Evolutionary conservation across 2,329 filamentous ascomycete species (phyloP), one percentile per base, ranked within the genome.

Genomic region (Penicillium freii): DNA sequence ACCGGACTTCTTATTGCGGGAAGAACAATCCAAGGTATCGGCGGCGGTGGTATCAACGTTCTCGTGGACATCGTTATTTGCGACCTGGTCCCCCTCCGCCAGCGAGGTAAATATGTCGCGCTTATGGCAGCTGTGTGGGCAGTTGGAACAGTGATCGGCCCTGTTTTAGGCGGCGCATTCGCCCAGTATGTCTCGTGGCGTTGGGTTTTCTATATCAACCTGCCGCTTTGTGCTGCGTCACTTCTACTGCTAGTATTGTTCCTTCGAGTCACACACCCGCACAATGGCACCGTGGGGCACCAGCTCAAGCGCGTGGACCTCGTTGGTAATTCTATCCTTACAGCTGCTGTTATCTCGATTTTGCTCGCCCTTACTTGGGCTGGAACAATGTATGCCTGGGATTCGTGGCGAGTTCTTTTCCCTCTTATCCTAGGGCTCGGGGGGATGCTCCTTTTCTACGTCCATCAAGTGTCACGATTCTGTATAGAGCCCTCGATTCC

Each of bases 361-460:
- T 66, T 76, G 6, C 59, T 74, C 5, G 67, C 69, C 0, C 60
- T 76, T 2, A 65, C 63, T 7, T 73, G 65, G 61, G 73, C 65
- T 7, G 73, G 73, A 1, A 62, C 65, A 5, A 46, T 61, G 11
- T 67, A 73, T 43, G 15, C 63, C 6, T 76, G 73, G 73, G 46
- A 51, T 4, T 71, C 66, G 3, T 73, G 66, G 61, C 66, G 59
- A 2, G 66, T 66, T 1, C 54, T 71, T 15, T 60, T 73, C 0
- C 70, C 71, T 11, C 59, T 74, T 1, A 51, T 71, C 4, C 47
- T 73, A 4, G 71, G 70, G 10, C n/a, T 65, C 6, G 53, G 56
- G 0, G 71, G 70, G 0, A 51, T 68, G 17, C n/a, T 62, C 6
- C 53, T 44, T 15, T 71, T 74, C 23, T 77, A 73, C 66, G 17